Base-by-base conservation (phyloP, 352 stramenopile species). In the Phytophthora parvispora region DNA sequence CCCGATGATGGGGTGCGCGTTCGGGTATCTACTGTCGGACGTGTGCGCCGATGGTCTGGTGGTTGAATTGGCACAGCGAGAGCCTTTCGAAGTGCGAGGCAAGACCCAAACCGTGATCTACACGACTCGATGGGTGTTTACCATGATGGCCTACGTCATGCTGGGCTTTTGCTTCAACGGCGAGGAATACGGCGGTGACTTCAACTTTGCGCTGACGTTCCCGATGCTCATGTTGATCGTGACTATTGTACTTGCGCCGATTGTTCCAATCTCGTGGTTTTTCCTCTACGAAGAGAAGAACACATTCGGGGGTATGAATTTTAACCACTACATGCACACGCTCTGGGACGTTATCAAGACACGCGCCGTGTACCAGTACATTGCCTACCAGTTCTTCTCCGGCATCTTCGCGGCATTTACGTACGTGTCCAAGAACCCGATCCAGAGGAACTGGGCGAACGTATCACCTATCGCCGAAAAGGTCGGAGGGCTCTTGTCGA, bases 21-120 rank as follows among this genome's bases (percentile, higher is more conserved):
- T 87, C 31, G 79, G 77, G 9, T 89, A 86, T 57, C 57, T 89
- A 15, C 16, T 89, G 12, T 73, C 80, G 42, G 80, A 89, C 48
- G 74, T 81, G 60, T 82, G 71, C 55, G 75, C 78, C 6, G 80
- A 88, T 55, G 80, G 72, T 20, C 62, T 86, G 8, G 70, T 86
- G 61, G 77, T 86, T 47, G 78, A 85, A 45, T 36, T 83, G 27
- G 80, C 80, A 2, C 80, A 88, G 55, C 78, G 78, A 7, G 80
- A 88, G 54, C 78, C 78, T 40, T 58, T 69, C 7, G 70, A 76
- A 28, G 61, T 79, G 16, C 58, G 80, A 57, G 80, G 80, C 25
- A 75, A 68, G 27, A 81, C 67, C 3, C 80, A 89, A 64, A 86
- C 78, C 22, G 73, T 84, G n/a, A 81, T 81, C 40, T 89, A 89